Base-by-base conservation (phyloP, 768 basidiomycete genomes). In the Rubroboletus pulcherrimus region DNA sequence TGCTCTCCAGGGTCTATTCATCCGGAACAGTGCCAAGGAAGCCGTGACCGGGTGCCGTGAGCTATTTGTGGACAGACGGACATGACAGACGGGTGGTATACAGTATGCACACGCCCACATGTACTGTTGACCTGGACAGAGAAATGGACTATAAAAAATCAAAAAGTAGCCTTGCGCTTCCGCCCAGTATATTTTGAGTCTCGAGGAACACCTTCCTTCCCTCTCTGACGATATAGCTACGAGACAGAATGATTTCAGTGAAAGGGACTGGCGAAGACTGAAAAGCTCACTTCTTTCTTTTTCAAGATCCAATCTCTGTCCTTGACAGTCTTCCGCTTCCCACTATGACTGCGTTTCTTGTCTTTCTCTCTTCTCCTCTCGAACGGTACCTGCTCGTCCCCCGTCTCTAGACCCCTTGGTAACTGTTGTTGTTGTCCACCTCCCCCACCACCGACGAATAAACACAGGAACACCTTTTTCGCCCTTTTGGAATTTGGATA, bases 401-500 rank as follows among this genome's bases (percentile, higher is more conserved):
- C 87, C 5, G 82, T 87, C 62, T 91, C 83, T 40, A 97, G 71
- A 4, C 88, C 93, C 58, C 83, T 74, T 14, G 93, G 95, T 12
- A 96, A 66, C 64, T 87, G 81, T 60, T 89, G 81, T 21, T 78
- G 80, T 29, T 77, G 77, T 39, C 74, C 71, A 5, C 65, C 68
- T 12, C 82, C 85, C 11, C 87, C 89, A 17, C 85, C 80, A 31
- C 96, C 97, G 4, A 97, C 91, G 70, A 91, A 91, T 53, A 99
- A 75, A 68, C 94, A 95, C 55, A 99, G 67, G 70, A 94, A 99
- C 54, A 98, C 88, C 73, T 98, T 99, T 66, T 82, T 84, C 21
- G 94, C 96, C 72, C 95, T 99, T 65, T 90, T 91, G 0, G 93
- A 95, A 73, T 98, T 97, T 1, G 96, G 95, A 69, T 93, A 99